Conservation (phyloP, 1,284 basidiomycete species). For the Apiotrichum siamense region DNA sequence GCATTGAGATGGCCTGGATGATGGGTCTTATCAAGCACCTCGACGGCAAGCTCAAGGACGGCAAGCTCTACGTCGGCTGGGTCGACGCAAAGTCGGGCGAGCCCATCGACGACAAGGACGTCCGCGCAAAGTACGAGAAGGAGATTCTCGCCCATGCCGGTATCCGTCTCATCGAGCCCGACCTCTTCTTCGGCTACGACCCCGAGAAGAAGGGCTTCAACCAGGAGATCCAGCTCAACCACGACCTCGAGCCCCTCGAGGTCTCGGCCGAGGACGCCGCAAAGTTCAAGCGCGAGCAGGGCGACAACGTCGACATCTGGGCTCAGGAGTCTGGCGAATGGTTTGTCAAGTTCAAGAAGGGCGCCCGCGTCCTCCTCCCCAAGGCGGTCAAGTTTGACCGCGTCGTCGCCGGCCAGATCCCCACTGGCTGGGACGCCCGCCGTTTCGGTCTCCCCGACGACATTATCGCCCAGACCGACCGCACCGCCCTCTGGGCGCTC, state of each 20-base stretch:
- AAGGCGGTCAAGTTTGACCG: slow-evolving; percentile 95
- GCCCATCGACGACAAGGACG: slow-evolving; percentile 97
- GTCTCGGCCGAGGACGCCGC: slow-evolving; percentile 83
- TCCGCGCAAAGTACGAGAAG: slow-evolving; percentile 88
- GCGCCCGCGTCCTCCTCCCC: slow-evolving; percentile 85
- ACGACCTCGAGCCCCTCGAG: slow-evolving; percentile 95
- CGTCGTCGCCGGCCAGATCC: slow-evolving; percentile 90
- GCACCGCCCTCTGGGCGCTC: slow-evolving; percentile 90
- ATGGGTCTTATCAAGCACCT: slow-evolving; percentile 99
- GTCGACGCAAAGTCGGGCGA: slow-evolving; percentile 91
- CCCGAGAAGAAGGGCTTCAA: slow-evolving; percentile 95
- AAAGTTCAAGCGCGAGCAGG: slow-evolving; percentile 95
- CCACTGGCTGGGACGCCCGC: slow-evolving; percentile 92
- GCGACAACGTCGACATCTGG: slow-evolving; percentile 94
- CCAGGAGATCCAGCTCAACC: slow-evolving; percentile 93
- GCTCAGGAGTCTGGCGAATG: slow-evolving; percentile 81
- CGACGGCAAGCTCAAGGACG: slow-evolving; percentile 89
- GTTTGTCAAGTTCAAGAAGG: slow-evolving; percentile 98
- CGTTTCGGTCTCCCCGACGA: slow-evolving; percentile 98
- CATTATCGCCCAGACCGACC: slow-evolving; percentile 87
- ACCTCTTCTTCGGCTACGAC: slow-evolving; percentile 94
- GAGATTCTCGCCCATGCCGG: slow-evolving; percentile 90
- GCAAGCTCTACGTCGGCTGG: slow-evolving; percentile 92
- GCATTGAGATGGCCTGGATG: slow-evolving; percentile 99
- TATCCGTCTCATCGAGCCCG: slow-evolving; percentile 93